Percentiles rank a stretch among this genome's conserved stretches.
phyloP scores from a whole-genome alignment of 257 asterid species.

The Nicotiana noctiflora region DNA sequence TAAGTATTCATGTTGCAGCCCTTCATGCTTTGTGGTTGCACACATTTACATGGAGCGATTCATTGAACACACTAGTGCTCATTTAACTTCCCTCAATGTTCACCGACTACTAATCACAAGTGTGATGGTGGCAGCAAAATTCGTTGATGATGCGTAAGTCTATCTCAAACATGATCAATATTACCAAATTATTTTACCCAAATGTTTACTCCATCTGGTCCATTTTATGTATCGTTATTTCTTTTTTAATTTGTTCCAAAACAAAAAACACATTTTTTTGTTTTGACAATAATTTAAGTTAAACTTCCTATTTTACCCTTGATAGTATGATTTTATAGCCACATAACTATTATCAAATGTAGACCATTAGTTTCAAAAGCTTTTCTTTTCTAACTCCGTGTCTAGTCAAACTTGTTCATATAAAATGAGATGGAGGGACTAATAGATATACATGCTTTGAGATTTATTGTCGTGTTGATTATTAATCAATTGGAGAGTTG shows the following conservation, averaged over 20 bases:
- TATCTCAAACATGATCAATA: not conserved
- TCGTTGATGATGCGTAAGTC: conserved; percentile 91
- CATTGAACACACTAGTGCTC: conserved; percentile 37
- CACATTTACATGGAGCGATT: conserved; percentile 65
- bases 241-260: too few relatives aligned
- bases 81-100: conserved; percentile 60
- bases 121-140: conserved; percentile 91
- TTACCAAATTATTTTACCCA: not conserved
- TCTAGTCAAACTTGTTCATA: too few relatives aligned
- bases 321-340: too few relatives aligned
- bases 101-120: conserved; percentile 87
- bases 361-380: too few relatives aligned
- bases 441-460: not conserved
- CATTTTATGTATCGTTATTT: too few relatives aligned
- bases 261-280: too few relatives aligned
- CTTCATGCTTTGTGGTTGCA: conserved; percentile 82
- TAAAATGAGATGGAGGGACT: not conserved
- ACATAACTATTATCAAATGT: too few relatives aligned
- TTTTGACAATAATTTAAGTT: too few relatives aligned
- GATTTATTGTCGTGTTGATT: not conserved
- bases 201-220: too few relatives aligned
- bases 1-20: conserved; percentile 87
- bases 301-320: too few relatives aligned
- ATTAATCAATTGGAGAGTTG: not conserved
- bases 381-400: too few relatives aligned